These are phyloP conservation scores for Pseudogymnoascus sp. DNA, from an alignment of 2,329 filamentous ascomycete species.

Conservation along the genomic window DNA sequence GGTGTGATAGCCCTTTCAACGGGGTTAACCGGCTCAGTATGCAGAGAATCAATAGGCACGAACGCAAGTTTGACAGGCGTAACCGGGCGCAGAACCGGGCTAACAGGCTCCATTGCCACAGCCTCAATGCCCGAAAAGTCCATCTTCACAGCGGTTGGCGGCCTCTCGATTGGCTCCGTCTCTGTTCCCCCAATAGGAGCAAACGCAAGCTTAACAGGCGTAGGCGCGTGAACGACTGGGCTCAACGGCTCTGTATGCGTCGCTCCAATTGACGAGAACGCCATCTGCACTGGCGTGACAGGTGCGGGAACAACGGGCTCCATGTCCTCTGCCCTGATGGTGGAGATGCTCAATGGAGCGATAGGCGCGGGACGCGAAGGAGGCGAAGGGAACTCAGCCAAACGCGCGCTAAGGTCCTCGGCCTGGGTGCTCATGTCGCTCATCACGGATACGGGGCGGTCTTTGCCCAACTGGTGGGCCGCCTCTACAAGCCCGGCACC, in stretches of 20 bases:
- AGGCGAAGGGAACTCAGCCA: conserved; percentile 47
- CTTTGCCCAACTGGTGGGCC: conserved; percentile 11
- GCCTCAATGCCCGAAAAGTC: not conserved
- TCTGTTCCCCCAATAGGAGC: not conserved
- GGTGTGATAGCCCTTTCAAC: conserved; percentile 14
- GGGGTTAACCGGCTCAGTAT: conserved; percentile 26
- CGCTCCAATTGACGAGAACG: conserved; percentile 30
- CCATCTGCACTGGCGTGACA: conserved; percentile 24
- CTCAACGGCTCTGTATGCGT: conserved; percentile 1
- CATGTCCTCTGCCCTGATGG: conserved; percentile 30
- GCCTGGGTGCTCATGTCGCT: conserved; percentile 10
- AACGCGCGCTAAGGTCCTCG: conserved; percentile 37
- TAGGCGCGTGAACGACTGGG: not conserved
- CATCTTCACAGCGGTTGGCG: not conserved
- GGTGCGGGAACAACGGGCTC: conserved; percentile 15
- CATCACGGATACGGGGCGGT: conserved; percentile 12
- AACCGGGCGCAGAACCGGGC: not conserved
- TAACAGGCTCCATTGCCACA: not conserved
- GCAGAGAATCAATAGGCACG: conserved; percentile 30
- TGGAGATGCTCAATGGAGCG: conserved; percentile 22
- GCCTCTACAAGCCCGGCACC: conserved; percentile 17
- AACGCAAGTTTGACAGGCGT: conserved; percentile 28
- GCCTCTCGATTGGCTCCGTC: not conserved
- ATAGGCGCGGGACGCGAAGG: conserved; percentile 33
- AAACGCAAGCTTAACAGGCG: conserved; percentile 25